Conservation (phyloP, 2,329 filamentous ascomycete species). For the Stachybotrys elegans region DNA sequence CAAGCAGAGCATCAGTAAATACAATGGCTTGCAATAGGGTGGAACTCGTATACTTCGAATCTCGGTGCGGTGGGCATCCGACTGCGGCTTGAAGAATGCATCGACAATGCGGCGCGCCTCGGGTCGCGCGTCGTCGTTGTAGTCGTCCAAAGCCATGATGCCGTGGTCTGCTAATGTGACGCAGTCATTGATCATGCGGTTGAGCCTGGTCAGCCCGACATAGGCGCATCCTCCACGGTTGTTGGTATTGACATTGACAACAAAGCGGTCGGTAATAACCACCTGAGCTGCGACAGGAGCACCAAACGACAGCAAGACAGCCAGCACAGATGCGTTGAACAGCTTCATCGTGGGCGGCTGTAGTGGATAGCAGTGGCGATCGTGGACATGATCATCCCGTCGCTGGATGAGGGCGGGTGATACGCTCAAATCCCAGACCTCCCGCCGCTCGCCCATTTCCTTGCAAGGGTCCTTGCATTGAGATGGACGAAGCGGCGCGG, state of each 20-base stretch:
- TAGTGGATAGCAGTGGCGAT: too few species aligned
- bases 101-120: not conserved
- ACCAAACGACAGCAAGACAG: not conserved
- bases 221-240: not conserved
- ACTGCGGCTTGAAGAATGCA: not conserved
- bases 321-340: not conserved
- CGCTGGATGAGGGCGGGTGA: too few species aligned
- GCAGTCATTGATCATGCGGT: not conserved
- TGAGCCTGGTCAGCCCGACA: not conserved
- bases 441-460: too few species aligned
- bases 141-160: not conserved
- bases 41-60: not conserved
- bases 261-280: not conserved
- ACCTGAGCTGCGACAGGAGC: not conserved
- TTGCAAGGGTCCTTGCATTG: too few species aligned
- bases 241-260: not conserved
- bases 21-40: not conserved
- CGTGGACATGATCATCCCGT: too few species aligned
- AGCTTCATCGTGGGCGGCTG: too few species aligned
- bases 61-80: not conserved
- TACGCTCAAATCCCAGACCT: too few species aligned
- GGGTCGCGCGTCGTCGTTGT: not conserved
- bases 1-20: not conserved
- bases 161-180: not conserved
- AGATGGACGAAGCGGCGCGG: too few species aligned